Evolutionary conservation across 208 protist species (phyloP).

Genomic region (Acanthamoeba royreba): DNA sequence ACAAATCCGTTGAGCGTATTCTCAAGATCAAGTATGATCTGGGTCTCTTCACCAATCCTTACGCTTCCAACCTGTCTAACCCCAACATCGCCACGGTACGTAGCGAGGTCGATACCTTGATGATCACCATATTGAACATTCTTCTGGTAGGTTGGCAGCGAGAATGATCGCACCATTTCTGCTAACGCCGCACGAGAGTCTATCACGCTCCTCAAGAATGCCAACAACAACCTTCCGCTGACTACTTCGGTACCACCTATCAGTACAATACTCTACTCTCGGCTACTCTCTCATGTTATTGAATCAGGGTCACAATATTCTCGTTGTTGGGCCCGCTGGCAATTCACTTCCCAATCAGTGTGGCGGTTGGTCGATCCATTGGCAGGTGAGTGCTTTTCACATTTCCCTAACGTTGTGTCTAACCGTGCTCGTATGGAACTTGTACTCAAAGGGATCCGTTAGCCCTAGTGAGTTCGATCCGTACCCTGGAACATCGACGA

Average conservation of each 20-base stretch:
- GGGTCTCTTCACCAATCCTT: constrained; percentile 53
- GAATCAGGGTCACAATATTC: not conserved
- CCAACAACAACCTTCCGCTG: not conserved
- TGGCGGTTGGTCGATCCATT: constrained; percentile 19
- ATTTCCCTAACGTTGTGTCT: not conserved
- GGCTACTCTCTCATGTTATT: not conserved
- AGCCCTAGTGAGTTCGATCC: constrained; percentile 21
- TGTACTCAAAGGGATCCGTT: not conserved
- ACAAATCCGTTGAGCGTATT: constrained; percentile 37
- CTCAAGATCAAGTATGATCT: constrained; percentile 59
- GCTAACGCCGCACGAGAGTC: not conserved
- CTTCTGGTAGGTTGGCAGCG: constrained; percentile 23
- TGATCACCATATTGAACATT: not conserved
- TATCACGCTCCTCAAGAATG: not conserved
- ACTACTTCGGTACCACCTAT: not conserved
- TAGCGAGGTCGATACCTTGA: not conserved
- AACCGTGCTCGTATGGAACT: not conserved
- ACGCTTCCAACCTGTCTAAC: constrained; percentile 36
- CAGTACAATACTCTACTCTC: not conserved
- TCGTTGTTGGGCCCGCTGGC: not conserved
- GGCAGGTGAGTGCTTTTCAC: not conserved
- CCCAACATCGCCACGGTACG: constrained; percentile 38
- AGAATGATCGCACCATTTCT: not conserved
- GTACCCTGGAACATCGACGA: not conserved
- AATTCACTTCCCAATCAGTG: constrained; percentile 25